Percentiles rank a stretch among this genome's conserved stretches.
phyloP scores from a whole-genome alignment of 176 grass and related monocot genomes.

The Calamus simplicifolius region DNA sequence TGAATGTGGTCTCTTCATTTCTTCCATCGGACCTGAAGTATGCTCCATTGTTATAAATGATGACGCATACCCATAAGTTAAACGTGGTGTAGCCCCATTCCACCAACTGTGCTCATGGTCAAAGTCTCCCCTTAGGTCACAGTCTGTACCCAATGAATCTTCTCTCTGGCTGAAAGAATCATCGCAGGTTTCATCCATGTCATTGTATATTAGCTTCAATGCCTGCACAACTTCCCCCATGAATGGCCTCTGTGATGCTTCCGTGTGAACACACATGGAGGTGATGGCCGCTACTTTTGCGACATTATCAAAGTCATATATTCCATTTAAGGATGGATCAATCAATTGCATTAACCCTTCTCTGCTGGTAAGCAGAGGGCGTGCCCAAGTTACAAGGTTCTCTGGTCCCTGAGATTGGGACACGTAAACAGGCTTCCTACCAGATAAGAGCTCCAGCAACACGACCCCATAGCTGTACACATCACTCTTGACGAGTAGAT shows the following conservation, averaged over 20 bases:
- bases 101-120: constrained; percentile 1
- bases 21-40: constrained; percentile 10
- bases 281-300: constrained; percentile 19
- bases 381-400: constrained; percentile 24
- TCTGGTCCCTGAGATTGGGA: constrained; percentile 3
- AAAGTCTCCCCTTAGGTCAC: constrained; percentile 11
- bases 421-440: constrained; percentile 16
- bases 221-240: constrained; percentile 26
- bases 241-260: constrained; percentile 11
- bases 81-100: not conserved
- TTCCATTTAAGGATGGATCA: constrained; percentile 5
- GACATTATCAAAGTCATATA: constrained; percentile 1
- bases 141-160: not conserved
- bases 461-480: constrained; percentile 28
- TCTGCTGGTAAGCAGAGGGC: constrained; percentile 8
- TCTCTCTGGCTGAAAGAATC: constrained; percentile 3
- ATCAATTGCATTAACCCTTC: constrained; percentile 8
- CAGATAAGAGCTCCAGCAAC: constrained; percentile 23
- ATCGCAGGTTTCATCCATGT: constrained; percentile 11
- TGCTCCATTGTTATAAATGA: constrained; percentile 16
- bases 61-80: constrained; percentile 1
- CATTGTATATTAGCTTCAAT: constrained; percentile 11
- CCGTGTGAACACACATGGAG: constrained; percentile 16
- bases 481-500: constrained; percentile 23
- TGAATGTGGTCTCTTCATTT: not conserved